Base-by-base conservation (phyloP, 2,329 filamentous ascomycete species). In the Penicillium sp. region DNA sequence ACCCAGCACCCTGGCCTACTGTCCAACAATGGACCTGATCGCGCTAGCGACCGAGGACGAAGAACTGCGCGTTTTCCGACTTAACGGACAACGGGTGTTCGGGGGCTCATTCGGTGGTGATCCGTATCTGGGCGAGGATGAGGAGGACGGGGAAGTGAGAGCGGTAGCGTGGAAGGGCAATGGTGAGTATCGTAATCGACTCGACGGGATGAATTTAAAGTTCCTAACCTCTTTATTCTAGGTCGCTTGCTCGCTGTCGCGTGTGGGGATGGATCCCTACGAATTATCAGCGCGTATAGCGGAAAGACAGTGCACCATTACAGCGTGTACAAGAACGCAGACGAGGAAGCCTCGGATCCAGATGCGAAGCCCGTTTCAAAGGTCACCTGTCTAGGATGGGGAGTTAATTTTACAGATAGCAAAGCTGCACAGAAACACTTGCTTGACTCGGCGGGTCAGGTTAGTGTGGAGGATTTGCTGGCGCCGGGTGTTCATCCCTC, bases 11-110 rank as follows among this genome's bases (percentile, higher is more conserved):
- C 80, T 93, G 33, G 82, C 87, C 26, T 91, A 90, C 74, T 96
- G 91, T 73, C 91, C 93, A 16, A 89, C 87, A 9, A 90, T 96
- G 79, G 91, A 97, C 75, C 81, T 98, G 46, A 81, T 92, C 13
- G 89, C 90, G 13, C 79, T 91, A 13, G 87, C 88, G 14, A 84
- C 82, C n/a, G 80, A 82, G 16, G 84, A 86, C 58, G 86, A 86
- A 48, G 86, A 86, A 49, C 79, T 97, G 19, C 82, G 89, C 63
- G 86, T 96, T 44, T 93, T 89, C 74, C 84, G 93, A 48, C 83
- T 93, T 16, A 90, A 89, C 59, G 89, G 88, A 1, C 91, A 97
- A 66, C 74, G 80, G 49, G 86, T 87, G 2, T 88, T 88, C 68
- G 82, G 82, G 62, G 66, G 68, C 48, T 67, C 76, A 58, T 73